phyloP scores from a whole-genome alignment of 164 flowering plant species.

The Macadamia tetraphylla region DNA sequence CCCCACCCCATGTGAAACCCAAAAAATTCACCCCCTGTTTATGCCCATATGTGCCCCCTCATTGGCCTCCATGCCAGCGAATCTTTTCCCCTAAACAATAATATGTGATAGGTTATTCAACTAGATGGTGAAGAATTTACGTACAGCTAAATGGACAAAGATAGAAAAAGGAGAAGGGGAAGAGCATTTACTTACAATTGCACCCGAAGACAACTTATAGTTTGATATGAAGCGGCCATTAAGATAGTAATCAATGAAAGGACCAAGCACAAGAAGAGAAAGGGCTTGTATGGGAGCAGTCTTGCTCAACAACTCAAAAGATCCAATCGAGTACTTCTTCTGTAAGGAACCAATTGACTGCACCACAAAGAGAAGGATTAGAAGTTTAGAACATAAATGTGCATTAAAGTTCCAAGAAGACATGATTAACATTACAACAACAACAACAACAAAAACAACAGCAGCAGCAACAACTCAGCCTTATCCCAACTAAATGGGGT shows the following conservation, averaged over 20 bases:
- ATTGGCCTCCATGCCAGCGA: too few species aligned
- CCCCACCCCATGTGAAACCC: too few species aligned
- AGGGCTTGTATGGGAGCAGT: constrained; percentile 55
- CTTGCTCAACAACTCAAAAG: constrained; percentile 35
- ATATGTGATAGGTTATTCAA: too few species aligned
- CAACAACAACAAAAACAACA: too few species aligned
- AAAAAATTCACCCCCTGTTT: too few species aligned
- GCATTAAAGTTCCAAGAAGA: background rate
- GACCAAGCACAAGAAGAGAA: constrained; percentile 79
- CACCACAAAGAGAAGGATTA: constrained; percentile 10
- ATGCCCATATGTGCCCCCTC: too few species aligned
- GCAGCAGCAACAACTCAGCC: too few species aligned
- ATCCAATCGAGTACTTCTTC: constrained; percentile 35
- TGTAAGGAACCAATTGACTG: constrained; percentile 93
- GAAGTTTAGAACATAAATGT: background rate
- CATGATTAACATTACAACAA: too few species aligned
- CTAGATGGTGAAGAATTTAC: too few species aligned
- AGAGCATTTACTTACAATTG: constrained; percentile 41
- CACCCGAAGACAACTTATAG: constrained; percentile 62
- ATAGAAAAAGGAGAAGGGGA: background rate
- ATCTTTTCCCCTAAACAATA: too few species aligned
- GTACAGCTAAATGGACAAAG: background rate
- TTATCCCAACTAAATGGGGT: too few species aligned
- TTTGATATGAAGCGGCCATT: constrained; percentile 46
- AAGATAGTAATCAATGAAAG: constrained; percentile 70